Evolutionary conservation across 106 monocot species (phyloP), one percentile per base, ranked within the genome.

Genomic region (Platanthera zijinensis): DNA sequence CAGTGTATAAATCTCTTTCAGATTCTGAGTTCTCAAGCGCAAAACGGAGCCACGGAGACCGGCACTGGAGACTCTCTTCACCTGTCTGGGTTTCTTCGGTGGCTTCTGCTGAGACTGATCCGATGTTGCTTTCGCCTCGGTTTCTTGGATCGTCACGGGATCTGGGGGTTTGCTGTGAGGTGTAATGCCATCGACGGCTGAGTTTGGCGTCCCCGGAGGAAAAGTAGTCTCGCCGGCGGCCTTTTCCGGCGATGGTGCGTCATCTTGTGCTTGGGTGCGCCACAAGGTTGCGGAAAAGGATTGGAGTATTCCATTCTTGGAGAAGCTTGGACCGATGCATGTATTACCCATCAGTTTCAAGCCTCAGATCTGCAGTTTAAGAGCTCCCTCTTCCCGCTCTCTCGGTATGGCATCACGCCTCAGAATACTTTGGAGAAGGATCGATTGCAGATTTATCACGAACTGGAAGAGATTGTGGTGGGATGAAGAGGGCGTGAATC

Each of bases 1-100:
- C 48, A 84, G 10, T 50, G 56, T 77, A 48, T 84, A 84, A 11
- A 84, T 17, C 18, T 84, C 84, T 64, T 84, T 84, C 25, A 84
- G 48, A 5, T 69, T 84, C 45, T 84, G 73, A 3, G 80, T 84
- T 48, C 67, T 73, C 21, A 52, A 52, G 15, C 72, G 71, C 39
- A 80, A 21, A 1, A 84, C 79, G 3, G 39, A 74, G 28, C 77
- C 63, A 4, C 57, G 72, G 30, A 71, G 77, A 12, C 77, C 68
- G 7, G 51, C 72, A 30, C 78, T 79, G 1, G 79, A 52, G 30
- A 45, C 57, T 28, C 59, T 71, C 21, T 75, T 79, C 14, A 62
- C 51, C 46, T 69, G 81, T 7, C 59, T 21, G 0, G 76, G 54
- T 15, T 74, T 82, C 78, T 51, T 77, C 8, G 61, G 50, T 2